Percentiles rank a stretch among this genome's conserved stretches.
These are phyloP conservation scores for Penicillium sp. DNA, from an alignment of 2,329 filamentous ascomycete genomes.

Conservation along the genomic window DNA sequence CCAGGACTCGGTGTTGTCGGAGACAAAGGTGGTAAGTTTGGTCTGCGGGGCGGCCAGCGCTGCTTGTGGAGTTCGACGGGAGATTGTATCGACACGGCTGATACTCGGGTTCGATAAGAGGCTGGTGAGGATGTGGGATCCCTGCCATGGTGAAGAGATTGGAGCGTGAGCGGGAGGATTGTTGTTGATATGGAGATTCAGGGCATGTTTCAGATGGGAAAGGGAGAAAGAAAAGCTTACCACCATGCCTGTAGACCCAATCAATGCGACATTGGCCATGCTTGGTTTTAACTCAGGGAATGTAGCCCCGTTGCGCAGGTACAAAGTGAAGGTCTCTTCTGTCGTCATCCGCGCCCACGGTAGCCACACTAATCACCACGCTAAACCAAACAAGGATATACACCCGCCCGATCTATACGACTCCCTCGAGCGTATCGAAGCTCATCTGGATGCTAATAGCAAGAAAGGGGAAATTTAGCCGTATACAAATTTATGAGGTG, in stretches of 20 bases:
- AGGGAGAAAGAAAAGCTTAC: slow-evolving; percentile 35
- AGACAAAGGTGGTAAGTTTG: slow-evolving; percentile 65
- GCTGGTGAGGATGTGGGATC: slow-evolving; percentile 67
- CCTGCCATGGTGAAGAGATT: slow-evolving; percentile 47
- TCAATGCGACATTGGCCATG: slow-evolving; percentile 47
- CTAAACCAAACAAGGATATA: too few species aligned
- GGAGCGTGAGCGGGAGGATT: slow-evolving; percentile 24
- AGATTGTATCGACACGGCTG: slow-evolving; percentile 46
- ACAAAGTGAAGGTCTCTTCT: too few species aligned
- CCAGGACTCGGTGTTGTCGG: slow-evolving; percentile 69
- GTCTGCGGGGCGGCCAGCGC: slow-evolving; percentile 52
- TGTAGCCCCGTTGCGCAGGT: too few species aligned
- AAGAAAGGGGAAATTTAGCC: too few species aligned
- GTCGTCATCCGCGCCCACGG: too few species aligned
- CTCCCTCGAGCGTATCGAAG: too few species aligned
- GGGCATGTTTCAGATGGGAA: not conserved
- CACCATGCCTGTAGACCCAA: slow-evolving; percentile 51
- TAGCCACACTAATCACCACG: too few species aligned
- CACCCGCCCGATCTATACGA: too few species aligned
- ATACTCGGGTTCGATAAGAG: slow-evolving; percentile 42
- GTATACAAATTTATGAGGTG: too few species aligned
- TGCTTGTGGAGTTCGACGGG: slow-evolving; percentile 42
- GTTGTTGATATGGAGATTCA: slow-evolving; percentile 3
- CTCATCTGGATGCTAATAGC: too few species aligned
- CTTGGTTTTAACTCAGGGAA: too few species aligned